Evolutionary conservation across 495 filamentous ascomycete genomes (phyloP).

Genomic region (Oleoguttula mirabilis): DNA sequence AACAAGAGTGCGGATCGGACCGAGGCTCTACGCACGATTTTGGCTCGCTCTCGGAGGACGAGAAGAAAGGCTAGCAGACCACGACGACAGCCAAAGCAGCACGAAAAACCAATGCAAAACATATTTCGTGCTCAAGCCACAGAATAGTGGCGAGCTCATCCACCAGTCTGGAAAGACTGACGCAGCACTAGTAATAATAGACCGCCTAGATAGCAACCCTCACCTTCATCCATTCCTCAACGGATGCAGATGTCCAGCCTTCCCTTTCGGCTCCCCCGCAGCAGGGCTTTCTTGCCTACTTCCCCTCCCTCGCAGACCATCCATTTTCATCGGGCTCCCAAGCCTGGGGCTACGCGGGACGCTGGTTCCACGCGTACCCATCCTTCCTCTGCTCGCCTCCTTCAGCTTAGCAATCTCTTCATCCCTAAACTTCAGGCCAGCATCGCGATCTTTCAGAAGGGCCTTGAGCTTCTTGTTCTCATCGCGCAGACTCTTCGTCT

Average conservation of each 20-base stretch:
- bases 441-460: constrained; percentile 16
- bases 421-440: constrained; percentile 14
- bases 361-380: constrained; percentile 20
- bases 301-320: background rate
- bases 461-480: constrained; percentile 18
- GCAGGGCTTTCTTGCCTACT: constrained; percentile 15
- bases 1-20: no score
- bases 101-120: no score
- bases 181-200: no score
- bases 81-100: no score
- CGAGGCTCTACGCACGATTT: no score
- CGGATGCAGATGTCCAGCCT: constrained; percentile 10
- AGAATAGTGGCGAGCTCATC: no score
- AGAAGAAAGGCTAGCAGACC: no score
- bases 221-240: constrained; percentile 11
- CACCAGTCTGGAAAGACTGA: no score
- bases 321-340: constrained; percentile 17
- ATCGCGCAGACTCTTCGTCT: constrained; percentile 2
- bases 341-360: constrained; percentile 15
- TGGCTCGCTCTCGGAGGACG: no score
- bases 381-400: constrained; percentile 14
- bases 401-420: constrained; percentile 20
- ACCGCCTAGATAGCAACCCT: no score
- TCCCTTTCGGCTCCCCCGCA: constrained; percentile 10
- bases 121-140: no score